A percentile compares a stretch with the other conserved stretches of the same genome.
phyloP scores from a whole-genome alignment of 2,329 filamentous ascomycete species.

The Colletotrichum cordylinicola region DNA sequence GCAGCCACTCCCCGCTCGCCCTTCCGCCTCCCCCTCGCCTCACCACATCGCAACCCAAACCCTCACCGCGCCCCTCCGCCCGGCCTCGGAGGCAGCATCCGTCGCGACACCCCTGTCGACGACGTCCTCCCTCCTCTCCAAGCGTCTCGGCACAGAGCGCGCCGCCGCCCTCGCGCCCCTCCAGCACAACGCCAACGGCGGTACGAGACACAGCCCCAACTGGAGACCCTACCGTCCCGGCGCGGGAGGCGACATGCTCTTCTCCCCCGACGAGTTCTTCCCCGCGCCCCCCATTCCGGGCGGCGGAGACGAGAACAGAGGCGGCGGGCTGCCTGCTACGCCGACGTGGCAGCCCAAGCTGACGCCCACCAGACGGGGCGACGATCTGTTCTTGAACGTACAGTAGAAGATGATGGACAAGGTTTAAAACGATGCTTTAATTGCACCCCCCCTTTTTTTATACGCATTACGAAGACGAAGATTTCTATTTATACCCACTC shows the following conservation, averaged over 20 bases:
- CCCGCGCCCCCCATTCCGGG: neutral
- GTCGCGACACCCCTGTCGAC: conserved; percentile 28
- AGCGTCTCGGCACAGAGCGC: conserved; percentile 55
- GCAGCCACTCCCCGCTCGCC: conserved; percentile 1
- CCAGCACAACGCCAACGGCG: conserved; percentile 25
- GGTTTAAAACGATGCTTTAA: neutral
- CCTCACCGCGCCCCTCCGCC: conserved; percentile 8
- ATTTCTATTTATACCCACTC: conserved; percentile 14
- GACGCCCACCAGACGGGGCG: conserved; percentile 70
- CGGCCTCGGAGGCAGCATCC: conserved; percentile 7
- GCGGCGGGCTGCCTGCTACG: conserved; percentile 43
- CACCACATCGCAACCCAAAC: conserved; percentile 6
- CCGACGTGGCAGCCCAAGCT: conserved; percentile 69
- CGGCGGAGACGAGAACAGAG: neutral
- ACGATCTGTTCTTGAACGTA: conserved; percentile 67
- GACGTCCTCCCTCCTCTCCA: conserved; percentile 54
- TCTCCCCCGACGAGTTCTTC: conserved; percentile 11
- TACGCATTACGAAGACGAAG: neutral
- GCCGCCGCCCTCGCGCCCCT: conserved; percentile 51
- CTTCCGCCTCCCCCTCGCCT: neutral
- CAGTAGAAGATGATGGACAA: conserved; percentile 34
- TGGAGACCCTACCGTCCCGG: conserved; percentile 15
- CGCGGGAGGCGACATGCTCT: conserved; percentile 1
- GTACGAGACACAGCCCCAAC: conserved; percentile 24
- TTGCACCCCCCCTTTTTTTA: neutral